These are phyloP conservation scores for Ogataea populi-albae DNA, from an alignment of 805 yeast species.

Conservation along the genomic window DNA sequence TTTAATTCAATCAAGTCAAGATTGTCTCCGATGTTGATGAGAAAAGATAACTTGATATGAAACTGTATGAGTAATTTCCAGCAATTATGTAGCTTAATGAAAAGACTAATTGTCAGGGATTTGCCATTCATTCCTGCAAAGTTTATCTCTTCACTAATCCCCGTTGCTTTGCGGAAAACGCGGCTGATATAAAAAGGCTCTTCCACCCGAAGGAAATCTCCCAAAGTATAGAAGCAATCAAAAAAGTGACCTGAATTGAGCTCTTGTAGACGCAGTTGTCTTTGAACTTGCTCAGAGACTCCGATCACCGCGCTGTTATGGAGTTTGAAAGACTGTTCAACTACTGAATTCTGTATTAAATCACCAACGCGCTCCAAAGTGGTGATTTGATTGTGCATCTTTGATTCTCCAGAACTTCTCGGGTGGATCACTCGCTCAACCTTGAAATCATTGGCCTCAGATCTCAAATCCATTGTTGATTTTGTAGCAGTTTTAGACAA, in stretches of 20 bases:
- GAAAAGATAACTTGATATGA: slow-evolving; percentile 29
- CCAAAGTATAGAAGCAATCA: slow-evolving; percentile 37
- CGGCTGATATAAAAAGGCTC: slow-evolving; percentile 37
- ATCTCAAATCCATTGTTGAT: slow-evolving; percentile 9
- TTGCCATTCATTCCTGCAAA: slow-evolving; percentile 17
- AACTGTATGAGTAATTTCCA: slow-evolving; percentile 29
- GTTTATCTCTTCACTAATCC: slow-evolving; percentile 25
- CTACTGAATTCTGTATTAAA: slow-evolving; percentile 7
- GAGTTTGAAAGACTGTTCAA: slow-evolving; percentile 1
- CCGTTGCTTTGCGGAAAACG: slow-evolving; percentile 24
- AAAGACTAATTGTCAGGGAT: slow-evolving; percentile 26
- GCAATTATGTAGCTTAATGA: slow-evolving; percentile 7
- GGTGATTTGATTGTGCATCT: slow-evolving; percentile 3
- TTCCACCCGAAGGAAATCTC: slow-evolving; percentile 23
- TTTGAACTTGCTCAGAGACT: slow-evolving; percentile 19
- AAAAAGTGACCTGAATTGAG: slow-evolving; percentile 28
- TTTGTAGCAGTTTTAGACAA: slow-evolving; percentile 9
- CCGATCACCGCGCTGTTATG: slow-evolving; percentile 11
- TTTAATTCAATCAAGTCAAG: slow-evolving; percentile 18
- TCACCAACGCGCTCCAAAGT: slow-evolving; percentile 14
- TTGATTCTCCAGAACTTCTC: too few species aligned
- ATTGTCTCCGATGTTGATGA: slow-evolving; percentile 33
- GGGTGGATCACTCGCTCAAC: too few species aligned
- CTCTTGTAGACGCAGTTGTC: slow-evolving; percentile 30
- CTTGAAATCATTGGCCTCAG: too few species aligned